Conservation (phyloP, 768 basidiomycete genomes). For the Mycena belliarum region DNA sequence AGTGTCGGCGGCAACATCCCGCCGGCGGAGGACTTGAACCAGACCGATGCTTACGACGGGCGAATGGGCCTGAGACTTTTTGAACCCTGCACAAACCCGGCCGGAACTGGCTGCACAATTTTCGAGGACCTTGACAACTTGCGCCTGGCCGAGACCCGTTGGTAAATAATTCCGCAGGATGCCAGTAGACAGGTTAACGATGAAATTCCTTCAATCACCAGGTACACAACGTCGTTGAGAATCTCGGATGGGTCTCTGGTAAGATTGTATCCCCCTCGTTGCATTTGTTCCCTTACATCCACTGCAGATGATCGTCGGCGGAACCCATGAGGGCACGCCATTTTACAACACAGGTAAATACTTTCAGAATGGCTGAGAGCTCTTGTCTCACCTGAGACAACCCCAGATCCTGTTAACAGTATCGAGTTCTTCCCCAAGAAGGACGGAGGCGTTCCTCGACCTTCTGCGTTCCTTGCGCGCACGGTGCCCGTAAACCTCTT, state of each 20-base stretch:
- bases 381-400: neutral
- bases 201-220: neutral
- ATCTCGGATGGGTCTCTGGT: conserved; percentile 43
- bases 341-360: conserved; percentile 21
- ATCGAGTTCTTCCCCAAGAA: conserved; percentile 58
- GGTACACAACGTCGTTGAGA: conserved; percentile 46
- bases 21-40: conserved; percentile 34
- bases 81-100: conserved; percentile 24
- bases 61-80: conserved; percentile 27
- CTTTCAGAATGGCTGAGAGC: no score
- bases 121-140: conserved; percentile 47
- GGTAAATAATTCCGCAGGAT: conserved; percentile 31
- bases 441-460: conserved; percentile 38
- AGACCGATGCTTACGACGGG: conserved; percentile 32
- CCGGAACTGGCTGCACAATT: conserved; percentile 27
- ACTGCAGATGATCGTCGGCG: conserved; percentile 14
- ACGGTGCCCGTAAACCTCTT: conserved; percentile 58
- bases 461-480: conserved; percentile 49
- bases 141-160: conserved; percentile 53
- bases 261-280: neutral
- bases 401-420: conserved; percentile 33
- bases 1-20: conserved; percentile 54
- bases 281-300: neutral
- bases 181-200: neutral
- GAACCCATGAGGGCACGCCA: conserved; percentile 36